Evolutionary conservation across 176 grass and related monocot species (phyloP), one percentile per base, ranked within the genome.

Genomic region (Cenchrus purpureus): DNA sequence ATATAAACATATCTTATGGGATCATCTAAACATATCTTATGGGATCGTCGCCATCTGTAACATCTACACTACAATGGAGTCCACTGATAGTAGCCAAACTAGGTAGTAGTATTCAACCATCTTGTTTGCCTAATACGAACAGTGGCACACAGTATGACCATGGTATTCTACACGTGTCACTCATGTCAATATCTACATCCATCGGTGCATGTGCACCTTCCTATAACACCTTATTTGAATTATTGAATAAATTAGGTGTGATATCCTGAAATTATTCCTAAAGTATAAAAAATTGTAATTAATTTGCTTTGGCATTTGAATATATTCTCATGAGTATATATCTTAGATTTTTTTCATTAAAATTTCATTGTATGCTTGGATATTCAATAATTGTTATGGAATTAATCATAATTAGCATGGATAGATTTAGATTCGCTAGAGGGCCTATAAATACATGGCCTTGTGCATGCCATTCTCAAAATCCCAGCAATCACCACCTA

Each of bases 381-480:
- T 73, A 73, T 51, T 46, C 3, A 51, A 22, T 73, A 25, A 40
- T 40, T 29, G 4, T 8, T 19, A 6, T 19, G 5, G 0, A 71
- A 45, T 54, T 56, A 74, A 65, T 57, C 15, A 28, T 56, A 53
- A 46, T 34, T 15, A 29, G 10, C 1, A 56, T 6, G 34, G 7
- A 49, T 0, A 58, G 40, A 78, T 49, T 28, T 0, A 58, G 40
- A 78, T 49, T 28, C 25, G 6, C 29, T 11, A 58, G 14, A 1
- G 0, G 9, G 16, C n/a, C 59, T 87, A 81, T 81, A 87, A 75
- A 81, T 74, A 87, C 59, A 0, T 1, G 6, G 16, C 2, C 15
- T 6, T 57, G 42, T 74, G 28, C 22, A 14, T 19, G 0, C 19
- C 55, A 31, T 31, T 65, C 60, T 79, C 10, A 1, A 0, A 54